phyloP scores from a whole-genome alignment of 2,329 filamentous ascomycete species.

The Hymenotorrendiella dingleyae region DNA sequence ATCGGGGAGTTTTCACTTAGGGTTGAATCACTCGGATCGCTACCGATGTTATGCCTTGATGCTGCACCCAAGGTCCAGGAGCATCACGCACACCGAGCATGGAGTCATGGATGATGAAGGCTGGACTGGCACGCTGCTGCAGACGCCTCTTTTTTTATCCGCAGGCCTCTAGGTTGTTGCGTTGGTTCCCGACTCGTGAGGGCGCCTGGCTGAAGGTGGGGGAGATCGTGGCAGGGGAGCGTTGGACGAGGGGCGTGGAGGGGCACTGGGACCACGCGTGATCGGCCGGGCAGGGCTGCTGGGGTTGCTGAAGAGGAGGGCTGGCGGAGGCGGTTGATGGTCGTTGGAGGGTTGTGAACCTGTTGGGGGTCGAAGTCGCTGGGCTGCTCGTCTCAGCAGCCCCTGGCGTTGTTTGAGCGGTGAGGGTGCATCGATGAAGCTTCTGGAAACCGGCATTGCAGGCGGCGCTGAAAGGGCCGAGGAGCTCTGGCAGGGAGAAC shows the following conservation, averaged over 20 bases:
- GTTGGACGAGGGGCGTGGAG: no score
- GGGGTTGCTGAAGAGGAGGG: conserved; percentile 1
- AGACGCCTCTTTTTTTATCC: not conserved
- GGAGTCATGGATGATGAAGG: not conserved
- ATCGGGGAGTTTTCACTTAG: conserved; percentile 9
- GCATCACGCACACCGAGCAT: no score
- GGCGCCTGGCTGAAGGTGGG: no score
- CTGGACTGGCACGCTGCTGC: not conserved
- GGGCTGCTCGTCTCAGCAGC: conserved; percentile 15
- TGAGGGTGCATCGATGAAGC: conserved; percentile 17
- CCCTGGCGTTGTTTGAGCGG: conserved; percentile 29
- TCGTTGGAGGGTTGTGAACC: no score
- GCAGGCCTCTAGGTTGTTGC: no score
- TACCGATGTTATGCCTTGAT: conserved; percentile 28
- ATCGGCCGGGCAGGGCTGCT: conserved; percentile 16
- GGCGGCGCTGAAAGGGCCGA: not conserved
- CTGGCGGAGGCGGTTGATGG: no score
- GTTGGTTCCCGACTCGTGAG: not conserved
- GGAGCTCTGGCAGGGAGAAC: not conserved
- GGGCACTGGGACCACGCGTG: conserved; percentile 13
- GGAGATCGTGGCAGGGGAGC: not conserved
- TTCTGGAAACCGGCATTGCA: conserved; percentile 21
- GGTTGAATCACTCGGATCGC: conserved; percentile 8
- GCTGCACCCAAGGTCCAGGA: conserved; percentile 4
- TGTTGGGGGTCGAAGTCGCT: no score